A percentile compares a stretch with the other conserved stretches of the same genome.
These are phyloP conservation scores for Carex myosuroides DNA, from an alignment of 176 grass and related monocot genomes.

Conservation along the genomic window DNA sequence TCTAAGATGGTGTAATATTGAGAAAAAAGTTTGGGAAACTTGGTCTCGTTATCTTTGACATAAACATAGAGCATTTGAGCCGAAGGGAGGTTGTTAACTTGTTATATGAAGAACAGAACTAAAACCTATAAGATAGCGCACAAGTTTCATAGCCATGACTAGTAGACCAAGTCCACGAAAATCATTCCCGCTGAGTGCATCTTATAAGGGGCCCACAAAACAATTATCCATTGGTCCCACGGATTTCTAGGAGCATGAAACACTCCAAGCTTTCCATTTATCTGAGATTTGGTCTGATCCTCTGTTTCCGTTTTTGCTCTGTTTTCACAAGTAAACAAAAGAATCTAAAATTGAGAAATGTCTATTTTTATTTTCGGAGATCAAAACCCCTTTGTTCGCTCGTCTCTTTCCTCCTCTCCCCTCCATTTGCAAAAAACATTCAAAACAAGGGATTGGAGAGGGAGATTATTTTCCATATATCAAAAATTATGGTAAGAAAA, in stretches of 20 bases:
- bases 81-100: no score
- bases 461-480: not conserved
- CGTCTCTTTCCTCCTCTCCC: constrained; percentile 18
- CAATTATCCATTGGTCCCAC: not conserved
- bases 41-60: not conserved
- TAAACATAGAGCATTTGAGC: no score
- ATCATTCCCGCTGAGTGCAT: not conserved
- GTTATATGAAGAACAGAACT: no score
- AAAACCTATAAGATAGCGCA: no score
- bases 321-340: constrained; percentile 7
- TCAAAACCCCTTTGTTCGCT: not conserved
- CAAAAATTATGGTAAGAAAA: not conserved
- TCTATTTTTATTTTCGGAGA: constrained; percentile 7
- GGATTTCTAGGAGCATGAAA: constrained; percentile 11
- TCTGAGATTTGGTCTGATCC: constrained; percentile 17
- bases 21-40: not conserved
- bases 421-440: not conserved
- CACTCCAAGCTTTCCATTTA: constrained; percentile 13
- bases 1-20: not conserved
- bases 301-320: constrained; percentile 14
- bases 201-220: not conserved
- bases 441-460: constrained; percentile 11
- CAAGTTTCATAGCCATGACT: not conserved
- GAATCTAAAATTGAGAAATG: constrained; percentile 10
- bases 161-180: not conserved